Evolutionary conservation across 2,329 filamentous ascomycete species (phyloP), one percentile per base, ranked within the genome.

Genomic region (Ophiobolus disseminans): DNA sequence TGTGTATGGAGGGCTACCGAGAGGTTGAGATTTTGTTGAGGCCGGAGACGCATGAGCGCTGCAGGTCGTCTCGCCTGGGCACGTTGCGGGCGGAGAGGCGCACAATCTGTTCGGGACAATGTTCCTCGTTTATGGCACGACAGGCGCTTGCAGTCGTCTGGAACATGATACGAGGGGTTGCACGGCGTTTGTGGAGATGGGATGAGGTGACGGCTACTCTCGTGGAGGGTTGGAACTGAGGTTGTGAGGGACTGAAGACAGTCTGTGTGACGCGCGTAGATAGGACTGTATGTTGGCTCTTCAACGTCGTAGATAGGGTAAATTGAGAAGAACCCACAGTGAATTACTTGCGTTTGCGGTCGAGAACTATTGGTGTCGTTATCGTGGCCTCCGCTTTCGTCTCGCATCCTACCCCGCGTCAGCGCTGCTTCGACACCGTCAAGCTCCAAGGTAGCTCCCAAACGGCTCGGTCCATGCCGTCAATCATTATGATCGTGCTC

Each of bases 1-100:
- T 4, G 30, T 42, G 39, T 43, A 38, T 50, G 50, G 45, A 49
- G 40, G 39, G 32, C 21, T 48, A 46, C 46, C 46, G 48, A 53
- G 48, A 31, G 45, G 39, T 39, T 50, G 26, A 13, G 13, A 34
- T 57, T 61, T 58, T 61, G 59, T 62, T 64, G 59, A 53, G 55
- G 43, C 23, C 36, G 47, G 39, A 47, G 38, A 48, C 53, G 59
- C 55, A 55, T 55, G 48, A 22, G 37, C 35, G 42, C 30, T 60
- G 60, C 47, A 53, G 52, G 56, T 54, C 48, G 50, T 40, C n/a
- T 57, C 57, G 59, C 53, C 53, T 53, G 44, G 46, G 50, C 55
- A 53, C 49, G 49, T 57, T 57, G 43, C 51, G 30, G 44, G 44
- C 40, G 47, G 40, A 38, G 38, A 48, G 37, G n/a, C 23, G 19